Evolutionary conservation across 1,284 basidiomycete species (phyloP).

Genomic region (Mycena citricolor): DNA sequence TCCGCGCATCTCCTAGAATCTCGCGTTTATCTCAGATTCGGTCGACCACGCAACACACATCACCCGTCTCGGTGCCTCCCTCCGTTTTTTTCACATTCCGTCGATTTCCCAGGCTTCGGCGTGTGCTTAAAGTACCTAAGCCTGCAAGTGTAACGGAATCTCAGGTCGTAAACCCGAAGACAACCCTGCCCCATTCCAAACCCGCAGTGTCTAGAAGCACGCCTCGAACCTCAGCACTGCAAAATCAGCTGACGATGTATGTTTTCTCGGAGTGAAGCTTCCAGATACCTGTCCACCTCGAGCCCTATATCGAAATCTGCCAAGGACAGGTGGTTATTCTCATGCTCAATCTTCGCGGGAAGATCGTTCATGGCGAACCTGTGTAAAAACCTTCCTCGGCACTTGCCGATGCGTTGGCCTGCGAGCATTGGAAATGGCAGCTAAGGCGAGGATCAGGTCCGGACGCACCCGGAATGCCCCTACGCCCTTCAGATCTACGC

Average conservation of each 20-base stretch:
- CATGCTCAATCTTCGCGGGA: background rate
- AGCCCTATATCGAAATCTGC: slow-evolving; percentile 79
- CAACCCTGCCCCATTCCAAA: slow-evolving; percentile 71
- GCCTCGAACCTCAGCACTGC: slow-evolving; percentile 78
- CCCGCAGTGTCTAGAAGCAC: slow-evolving; percentile 44
- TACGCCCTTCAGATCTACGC: slow-evolving; percentile 72
- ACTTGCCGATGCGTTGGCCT: background rate
- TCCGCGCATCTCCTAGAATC: no score
- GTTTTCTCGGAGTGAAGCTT: no score
- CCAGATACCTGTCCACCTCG: slow-evolving; percentile 79
- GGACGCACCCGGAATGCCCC: slow-evolving; percentile 75
- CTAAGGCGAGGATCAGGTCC: slow-evolving; percentile 29
- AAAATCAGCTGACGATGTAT: no score
- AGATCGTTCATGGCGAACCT: slow-evolving; percentile 42
- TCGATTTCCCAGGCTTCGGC: no score
- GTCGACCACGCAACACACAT: background rate
- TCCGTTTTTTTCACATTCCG: no score
- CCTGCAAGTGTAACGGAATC: background rate
- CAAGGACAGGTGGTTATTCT: slow-evolving; percentile 6
- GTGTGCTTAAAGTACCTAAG: no score
- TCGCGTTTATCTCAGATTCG: background rate
- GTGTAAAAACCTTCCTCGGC: slow-evolving; percentile 73
- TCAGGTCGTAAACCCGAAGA: slow-evolving; percentile 15
- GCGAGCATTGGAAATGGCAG: no score
- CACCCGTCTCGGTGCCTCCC: no score